phyloP scores from a whole-genome alignment of 768 basidiomycete genomes.

The Lactarius akahatsu region DNA sequence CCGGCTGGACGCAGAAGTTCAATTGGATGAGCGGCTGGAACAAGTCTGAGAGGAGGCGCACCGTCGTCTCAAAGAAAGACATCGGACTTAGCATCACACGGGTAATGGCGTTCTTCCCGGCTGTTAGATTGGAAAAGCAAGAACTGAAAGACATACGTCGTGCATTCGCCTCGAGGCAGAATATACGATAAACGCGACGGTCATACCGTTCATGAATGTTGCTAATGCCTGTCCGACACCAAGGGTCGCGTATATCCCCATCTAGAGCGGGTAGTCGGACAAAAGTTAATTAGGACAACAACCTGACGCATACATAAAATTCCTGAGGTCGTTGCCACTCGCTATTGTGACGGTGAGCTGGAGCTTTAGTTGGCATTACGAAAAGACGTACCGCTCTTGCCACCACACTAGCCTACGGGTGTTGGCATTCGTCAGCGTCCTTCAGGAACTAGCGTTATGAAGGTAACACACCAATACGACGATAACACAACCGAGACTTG shows the following conservation, averaged over 20 bases:
- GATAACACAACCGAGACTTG: slow-evolving; percentile 73
- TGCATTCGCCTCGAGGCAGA: slow-evolving; percentile 74
- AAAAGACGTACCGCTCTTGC: slow-evolving; percentile 56
- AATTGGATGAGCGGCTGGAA: slow-evolving; percentile 19
- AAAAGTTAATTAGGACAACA: background rate
- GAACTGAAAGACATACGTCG: slow-evolving; percentile 39
- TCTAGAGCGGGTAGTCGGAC: slow-evolving; percentile 43
- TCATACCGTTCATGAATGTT: slow-evolving; percentile 64
- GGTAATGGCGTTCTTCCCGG: slow-evolving; percentile 52
- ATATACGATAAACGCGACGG: slow-evolving; percentile 67
- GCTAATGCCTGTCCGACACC: slow-evolving; percentile 69
- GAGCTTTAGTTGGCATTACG: background rate
- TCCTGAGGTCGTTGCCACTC: slow-evolving; percentile 58
- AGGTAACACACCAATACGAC: slow-evolving; percentile 62
- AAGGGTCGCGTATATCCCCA: slow-evolving; percentile 76
- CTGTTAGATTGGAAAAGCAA: background rate
- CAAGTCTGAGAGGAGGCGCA: slow-evolving; percentile 34
- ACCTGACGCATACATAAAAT: slow-evolving; percentile 63
- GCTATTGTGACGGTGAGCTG: slow-evolving; percentile 34
- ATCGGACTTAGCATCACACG: slow-evolving; percentile 83
- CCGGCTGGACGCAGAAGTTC: slow-evolving; percentile 46
- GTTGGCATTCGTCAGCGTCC: slow-evolving; percentile 7
- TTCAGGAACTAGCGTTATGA: slow-evolving; percentile 1
- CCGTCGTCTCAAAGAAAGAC: slow-evolving; percentile 88
- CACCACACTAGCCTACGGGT: slow-evolving; percentile 73